Percentiles rank a stretch among this genome's conserved stretches.
These are phyloP conservation scores for Mortierella sp. DNA, from an alignment of 371 early-diverging fungal species.

Conservation along the genomic window DNA sequence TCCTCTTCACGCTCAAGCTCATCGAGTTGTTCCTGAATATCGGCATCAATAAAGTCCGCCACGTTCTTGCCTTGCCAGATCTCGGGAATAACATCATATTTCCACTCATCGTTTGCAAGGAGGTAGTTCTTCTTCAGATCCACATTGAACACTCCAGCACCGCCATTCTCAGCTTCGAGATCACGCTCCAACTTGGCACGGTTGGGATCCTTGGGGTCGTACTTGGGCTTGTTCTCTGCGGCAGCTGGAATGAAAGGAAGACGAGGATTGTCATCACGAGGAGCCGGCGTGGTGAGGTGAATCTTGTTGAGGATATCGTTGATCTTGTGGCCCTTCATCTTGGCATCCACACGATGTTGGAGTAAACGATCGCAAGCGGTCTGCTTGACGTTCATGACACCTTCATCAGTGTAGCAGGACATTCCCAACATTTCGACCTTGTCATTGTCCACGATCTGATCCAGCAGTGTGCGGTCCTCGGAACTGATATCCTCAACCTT, in stretches of 20 bases:
- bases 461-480: conserved; percentile 79
- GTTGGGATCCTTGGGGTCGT: conserved; percentile 85
- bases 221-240: conserved; percentile 74
- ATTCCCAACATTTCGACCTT: conserved; percentile 83
- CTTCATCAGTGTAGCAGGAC: conserved; percentile 93
- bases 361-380: conserved; percentile 94
- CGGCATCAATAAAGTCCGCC: conserved; percentile 98
- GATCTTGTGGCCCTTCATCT: conserved; percentile 92
- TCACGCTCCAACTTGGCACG: conserved; percentile 89
- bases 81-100: conserved; percentile 99
- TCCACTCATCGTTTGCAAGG: conserved; percentile 92
- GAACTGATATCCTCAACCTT: conserved; percentile 82
- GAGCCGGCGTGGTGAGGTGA: conserved; percentile 89
- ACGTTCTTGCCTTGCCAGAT: conserved; percentile 99
- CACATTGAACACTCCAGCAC: conserved; percentile 95
- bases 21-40: conserved; percentile 95
- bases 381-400: conserved; percentile 96
- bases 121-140: conserved; percentile 92
- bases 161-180: conserved; percentile 90
- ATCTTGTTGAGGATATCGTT: conserved; percentile 94
- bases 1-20: conserved; percentile 98
- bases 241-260: conserved; percentile 88
- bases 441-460: conserved; percentile 77
- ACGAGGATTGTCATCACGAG: conserved; percentile 88
- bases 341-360: conserved; percentile 93